Conservation (phyloP, 208 protist species). For the Borovskyia barvae region DNA sequence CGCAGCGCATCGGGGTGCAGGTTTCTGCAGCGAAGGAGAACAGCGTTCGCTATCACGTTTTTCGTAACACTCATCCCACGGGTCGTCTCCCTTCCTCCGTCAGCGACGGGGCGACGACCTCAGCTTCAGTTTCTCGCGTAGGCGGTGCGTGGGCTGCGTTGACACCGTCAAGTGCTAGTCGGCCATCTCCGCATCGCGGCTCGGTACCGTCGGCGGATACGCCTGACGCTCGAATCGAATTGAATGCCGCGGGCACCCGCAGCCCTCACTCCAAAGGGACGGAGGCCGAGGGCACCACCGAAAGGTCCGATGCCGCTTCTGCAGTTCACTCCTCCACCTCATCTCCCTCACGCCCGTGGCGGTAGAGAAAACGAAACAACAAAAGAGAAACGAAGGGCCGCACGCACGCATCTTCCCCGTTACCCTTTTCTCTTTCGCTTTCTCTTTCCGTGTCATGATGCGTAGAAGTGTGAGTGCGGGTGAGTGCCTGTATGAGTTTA, state of each 20-base stretch:
- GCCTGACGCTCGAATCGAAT: too few relatives aligned
- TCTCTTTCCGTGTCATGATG: conserved; percentile 4
- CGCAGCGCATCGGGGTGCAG: conserved; percentile 48
- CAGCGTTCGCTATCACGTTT: conserved; percentile 32
- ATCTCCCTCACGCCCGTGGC: conserved; percentile 25
- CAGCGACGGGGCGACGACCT: background rate
- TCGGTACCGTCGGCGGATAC: too few relatives aligned
- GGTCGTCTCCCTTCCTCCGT: conserved; percentile 4
- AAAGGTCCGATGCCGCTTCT: background rate
- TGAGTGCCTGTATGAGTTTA: too few relatives aligned
- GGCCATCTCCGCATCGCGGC: conserved; percentile 10
- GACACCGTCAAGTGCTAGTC: background rate
- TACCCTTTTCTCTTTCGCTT: conserved; percentile 13
- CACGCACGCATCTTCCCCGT: background rate
- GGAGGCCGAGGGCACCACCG: background rate
- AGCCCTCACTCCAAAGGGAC: background rate
- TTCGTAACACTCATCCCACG: conserved; percentile 35
- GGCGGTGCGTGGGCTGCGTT: background rate
- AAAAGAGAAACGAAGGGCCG: background rate
- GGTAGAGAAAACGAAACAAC: background rate
- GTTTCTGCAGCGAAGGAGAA: conserved; percentile 28
- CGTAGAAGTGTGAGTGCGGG: too few relatives aligned
- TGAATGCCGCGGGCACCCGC: background rate
- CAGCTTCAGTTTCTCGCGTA: background rate
- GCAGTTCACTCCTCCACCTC: conserved; percentile 8